Base-by-base conservation (phyloP, 2,329 filamentous ascomycete species). In the Emergomyces africanus region DNA sequence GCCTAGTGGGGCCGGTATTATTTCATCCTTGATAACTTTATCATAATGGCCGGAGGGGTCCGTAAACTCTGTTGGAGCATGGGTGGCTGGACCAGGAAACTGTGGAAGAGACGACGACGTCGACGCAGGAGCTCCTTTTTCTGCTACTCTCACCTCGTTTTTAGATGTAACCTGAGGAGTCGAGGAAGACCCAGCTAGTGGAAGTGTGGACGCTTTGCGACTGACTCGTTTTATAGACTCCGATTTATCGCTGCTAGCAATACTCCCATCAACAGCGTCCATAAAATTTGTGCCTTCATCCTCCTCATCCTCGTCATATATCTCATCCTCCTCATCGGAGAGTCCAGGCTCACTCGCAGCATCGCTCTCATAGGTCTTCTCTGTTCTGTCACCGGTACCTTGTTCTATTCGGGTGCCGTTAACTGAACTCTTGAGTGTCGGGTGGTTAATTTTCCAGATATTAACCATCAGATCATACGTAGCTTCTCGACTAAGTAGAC, bases 381-480 rank as follows among this genome's bases (percentile, higher is more conserved):
- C 91, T 0, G 90, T 96, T 75, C 94, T 95, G 72, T 96, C 91
- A 25, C 90, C 90, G 3, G 81, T 84, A 5, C 89, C 86, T 62
- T 89, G 85, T 63, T 91, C 88, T 2, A 96, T 79, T 14, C 84
- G 82, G 12, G 95, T 89, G 2, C 94, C 92, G 63, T 96, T 96
- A 2, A 96, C 78, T 3, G 90, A 95, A 70, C 90, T 96, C 71
- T 90, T 89, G 35, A 99, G 76, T 59, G 90, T 89, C 1, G 94
- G 92, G 70, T 99, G 94, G 18, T 89, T 94, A 35, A 96, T 87
- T 72, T 96, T 96, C 94, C 94, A 99, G 60, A 99, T 97, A 61
- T 95, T 95, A 64, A 99, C 88, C 69, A 99, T 91, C 51, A 99
- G 78, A 70, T 99, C 95, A 69, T 97, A 99, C 0, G 95, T 97